Evolutionary conservation across 129 eudicot species (phyloP).

Genomic region (Artemisia tridentata): DNA sequence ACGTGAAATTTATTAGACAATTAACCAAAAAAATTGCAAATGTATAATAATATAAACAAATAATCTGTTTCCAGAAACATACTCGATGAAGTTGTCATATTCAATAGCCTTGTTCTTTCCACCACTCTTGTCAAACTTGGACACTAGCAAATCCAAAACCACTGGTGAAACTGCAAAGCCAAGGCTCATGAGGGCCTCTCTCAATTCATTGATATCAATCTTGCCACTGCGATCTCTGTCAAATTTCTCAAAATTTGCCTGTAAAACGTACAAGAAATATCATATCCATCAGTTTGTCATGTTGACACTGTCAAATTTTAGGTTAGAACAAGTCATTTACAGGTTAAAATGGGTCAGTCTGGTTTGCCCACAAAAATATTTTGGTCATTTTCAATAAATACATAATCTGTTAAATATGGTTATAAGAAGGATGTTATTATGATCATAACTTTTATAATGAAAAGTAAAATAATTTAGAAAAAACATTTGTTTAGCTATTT

Average conservation of each 20-base stretch:
- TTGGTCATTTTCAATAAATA: too few relatives aligned
- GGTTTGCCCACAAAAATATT: too few relatives aligned
- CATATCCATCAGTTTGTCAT: neutral
- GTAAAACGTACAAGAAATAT: conserved; percentile 2
- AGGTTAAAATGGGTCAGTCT: too few relatives aligned
- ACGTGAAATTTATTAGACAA: conserved; percentile 17
- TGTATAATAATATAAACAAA: neutral
- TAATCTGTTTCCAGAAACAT: conserved; percentile 24
- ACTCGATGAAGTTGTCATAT: conserved; percentile 96
- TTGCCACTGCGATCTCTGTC: conserved; percentile 88
- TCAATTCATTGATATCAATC: conserved; percentile 65
- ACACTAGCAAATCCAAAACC: conserved; percentile 68
- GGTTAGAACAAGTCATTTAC: too few relatives aligned
- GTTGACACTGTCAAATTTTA: too few relatives aligned
- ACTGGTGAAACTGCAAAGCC: conserved; percentile 70
- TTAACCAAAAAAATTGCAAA: conserved; percentile 1
- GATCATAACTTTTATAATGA: too few relatives aligned
- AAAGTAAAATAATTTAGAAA: too few relatives aligned
- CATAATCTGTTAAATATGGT: too few relatives aligned
- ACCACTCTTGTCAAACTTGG: conserved; percentile 81
- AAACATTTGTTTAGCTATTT: too few relatives aligned
- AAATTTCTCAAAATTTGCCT: conserved; percentile 77
- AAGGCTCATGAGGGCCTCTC: conserved; percentile 78
- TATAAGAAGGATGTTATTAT: too few relatives aligned
- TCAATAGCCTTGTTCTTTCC: conserved; percentile 76